Conservation (phyloP, 2,329 filamentous ascomycete species). For the Claviceps sp. region DNA sequence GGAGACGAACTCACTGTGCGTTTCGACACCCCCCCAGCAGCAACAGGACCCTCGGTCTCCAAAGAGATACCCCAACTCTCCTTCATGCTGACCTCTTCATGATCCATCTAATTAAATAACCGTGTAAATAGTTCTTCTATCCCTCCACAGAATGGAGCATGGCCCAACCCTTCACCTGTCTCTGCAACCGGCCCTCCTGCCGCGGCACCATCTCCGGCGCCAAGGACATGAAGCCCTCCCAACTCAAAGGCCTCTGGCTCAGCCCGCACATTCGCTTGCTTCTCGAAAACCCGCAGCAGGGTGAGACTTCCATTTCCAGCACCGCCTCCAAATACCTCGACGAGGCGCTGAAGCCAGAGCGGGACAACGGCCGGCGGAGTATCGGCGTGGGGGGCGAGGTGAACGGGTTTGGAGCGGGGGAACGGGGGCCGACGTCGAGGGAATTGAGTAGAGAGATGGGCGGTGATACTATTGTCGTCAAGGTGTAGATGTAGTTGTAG, state of each 20-base stretch:
- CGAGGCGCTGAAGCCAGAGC: constrained; percentile 27
- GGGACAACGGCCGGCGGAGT: constrained; percentile 7
- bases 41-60: neutral
- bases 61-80: no score
- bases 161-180: constrained; percentile 57
- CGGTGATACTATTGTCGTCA: constrained; percentile 34
- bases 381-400: constrained; percentile 20
- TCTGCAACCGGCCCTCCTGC: constrained; percentile 44
- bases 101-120: neutral
- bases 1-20: constrained; percentile 46
- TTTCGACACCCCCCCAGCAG: neutral
- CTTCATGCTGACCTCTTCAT: no score
- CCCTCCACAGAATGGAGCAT: constrained; percentile 64
- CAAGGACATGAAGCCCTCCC: constrained; percentile 37
- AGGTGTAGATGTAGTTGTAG: no score
- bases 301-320: neutral
- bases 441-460: constrained; percentile 49
- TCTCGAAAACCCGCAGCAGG: constrained; percentile 22
- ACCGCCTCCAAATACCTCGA: constrained; percentile 23
- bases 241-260: constrained; percentile 46
- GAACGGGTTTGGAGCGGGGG: neutral
- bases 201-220: constrained; percentile 51
- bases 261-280: constrained; percentile 47
- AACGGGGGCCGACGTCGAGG: constrained; percentile 35
- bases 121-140: constrained; percentile 48